phyloP scores from a whole-genome alignment of 805 yeast genomes.

The Cyberlindnera meyerae region DNA sequence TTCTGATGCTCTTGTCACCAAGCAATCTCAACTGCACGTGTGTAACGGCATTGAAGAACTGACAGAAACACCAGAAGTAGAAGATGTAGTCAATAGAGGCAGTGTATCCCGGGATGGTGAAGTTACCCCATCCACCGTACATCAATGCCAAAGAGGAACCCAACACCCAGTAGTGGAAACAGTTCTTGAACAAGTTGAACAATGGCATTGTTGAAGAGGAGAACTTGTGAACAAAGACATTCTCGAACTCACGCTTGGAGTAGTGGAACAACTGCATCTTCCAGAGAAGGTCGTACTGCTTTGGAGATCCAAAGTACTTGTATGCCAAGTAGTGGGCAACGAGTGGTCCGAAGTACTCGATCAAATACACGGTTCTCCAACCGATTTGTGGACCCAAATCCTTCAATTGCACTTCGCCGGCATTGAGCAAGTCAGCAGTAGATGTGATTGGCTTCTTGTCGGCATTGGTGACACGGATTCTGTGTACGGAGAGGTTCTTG shows the following conservation, averaged over 20 bases:
- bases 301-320: slow-evolving; percentile 26
- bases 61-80: slow-evolving; percentile 40
- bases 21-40: slow-evolving; percentile 62
- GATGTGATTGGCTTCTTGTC: slow-evolving; percentile 17
- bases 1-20: slow-evolving; percentile 32
- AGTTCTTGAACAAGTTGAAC: slow-evolving; percentile 81
- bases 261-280: slow-evolving; percentile 66
- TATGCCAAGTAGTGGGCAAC: slow-evolving; percentile 71
- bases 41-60: slow-evolving; percentile 65
- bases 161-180: slow-evolving; percentile 88
- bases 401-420: slow-evolving; percentile 53
- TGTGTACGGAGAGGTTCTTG: slow-evolving; percentile 38
- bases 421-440: slow-evolving; percentile 13
- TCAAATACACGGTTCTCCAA: slow-evolving; percentile 84
- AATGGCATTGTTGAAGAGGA: slow-evolving; percentile 92
- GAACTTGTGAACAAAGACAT: slow-evolving; percentile 77
- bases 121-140: slow-evolving; percentile 54
- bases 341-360: slow-evolving; percentile 90
- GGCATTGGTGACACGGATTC: slow-evolving; percentile 47
- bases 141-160: slow-evolving; percentile 56
- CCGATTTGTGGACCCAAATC: slow-evolving; percentile 91
- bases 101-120: slow-evolving; percentile 56
- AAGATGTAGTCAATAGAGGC: slow-evolving; percentile 25
- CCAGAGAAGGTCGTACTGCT: slow-evolving; percentile 29
- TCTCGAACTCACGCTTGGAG: slow-evolving; percentile 83